A percentile compares a stretch with the other conserved stretches of the same genome.
Conservation (phyloP, 371 early-diverging fungal species). For the Mucor lusitanicus region DNA sequence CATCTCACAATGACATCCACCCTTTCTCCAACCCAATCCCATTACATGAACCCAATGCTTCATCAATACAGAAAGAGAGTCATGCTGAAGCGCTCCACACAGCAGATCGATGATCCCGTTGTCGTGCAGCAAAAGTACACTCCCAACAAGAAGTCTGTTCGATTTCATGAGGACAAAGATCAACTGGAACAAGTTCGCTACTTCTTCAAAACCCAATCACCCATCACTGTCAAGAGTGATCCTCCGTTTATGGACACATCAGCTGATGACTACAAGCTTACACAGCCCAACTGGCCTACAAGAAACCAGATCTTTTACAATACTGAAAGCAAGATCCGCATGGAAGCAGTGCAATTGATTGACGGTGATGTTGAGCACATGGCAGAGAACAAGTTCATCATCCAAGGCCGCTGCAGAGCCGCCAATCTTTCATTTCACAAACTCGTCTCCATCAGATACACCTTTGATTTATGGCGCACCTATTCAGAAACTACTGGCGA, state of each 20-base stretch:
- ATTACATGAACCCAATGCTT: constrained; percentile 5
- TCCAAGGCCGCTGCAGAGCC: constrained; percentile 67
- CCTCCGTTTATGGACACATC: constrained; percentile 25
- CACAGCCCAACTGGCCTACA: constrained; percentile 21
- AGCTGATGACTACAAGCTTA: constrained; percentile 15
- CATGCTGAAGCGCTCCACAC: constrained; percentile 16
- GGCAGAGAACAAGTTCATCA: constrained; percentile 24
- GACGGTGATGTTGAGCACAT: constrained; percentile 32
- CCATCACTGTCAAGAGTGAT: constrained; percentile 45
- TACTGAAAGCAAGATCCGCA: constrained; percentile 26
- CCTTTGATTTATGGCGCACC: constrained; percentile 73
- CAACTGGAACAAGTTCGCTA: constrained; percentile 20
- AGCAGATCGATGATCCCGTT: constrained; percentile 16
- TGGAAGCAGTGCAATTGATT: constrained; percentile 32
- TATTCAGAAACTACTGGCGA: constrained; percentile 57
- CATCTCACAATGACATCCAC: constrained; percentile 6
- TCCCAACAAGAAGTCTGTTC: constrained; percentile 28
- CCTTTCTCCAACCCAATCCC: neutral
- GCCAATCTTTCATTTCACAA: constrained; percentile 81
- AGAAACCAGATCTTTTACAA: constrained; percentile 6
- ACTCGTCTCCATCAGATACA: constrained; percentile 66
- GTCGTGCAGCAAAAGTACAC: constrained; percentile 9
- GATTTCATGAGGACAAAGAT: constrained; percentile 23
- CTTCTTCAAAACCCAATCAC: constrained; percentile 37
- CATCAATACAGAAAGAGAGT: constrained; percentile 17